Conservation (phyloP, 2,329 filamentous ascomycete genomes). For the Dothidotthia symphoricarpi region DNA sequence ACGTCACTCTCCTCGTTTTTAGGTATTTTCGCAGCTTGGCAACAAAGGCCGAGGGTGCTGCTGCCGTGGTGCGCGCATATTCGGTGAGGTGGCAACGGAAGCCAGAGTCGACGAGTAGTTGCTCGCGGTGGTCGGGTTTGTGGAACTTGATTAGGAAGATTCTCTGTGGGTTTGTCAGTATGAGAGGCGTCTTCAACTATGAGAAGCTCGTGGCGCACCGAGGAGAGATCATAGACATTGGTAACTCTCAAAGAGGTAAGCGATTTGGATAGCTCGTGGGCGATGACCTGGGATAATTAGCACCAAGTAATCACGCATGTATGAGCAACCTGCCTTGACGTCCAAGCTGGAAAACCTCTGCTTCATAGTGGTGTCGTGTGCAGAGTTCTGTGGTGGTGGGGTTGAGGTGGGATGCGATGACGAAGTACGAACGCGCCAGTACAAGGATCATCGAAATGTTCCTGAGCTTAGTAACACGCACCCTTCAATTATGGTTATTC, state of each 20-base stretch:
- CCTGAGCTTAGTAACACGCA: constrained; percentile 15
- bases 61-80: constrained; percentile 82
- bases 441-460: constrained; percentile 25
- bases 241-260: constrained; percentile 78
- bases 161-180: constrained; percentile 51
- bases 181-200: background rate
- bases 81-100: constrained; percentile 94
- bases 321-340: constrained; percentile 57
- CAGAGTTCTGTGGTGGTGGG: constrained; percentile 27
- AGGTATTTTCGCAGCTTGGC: constrained; percentile 80
- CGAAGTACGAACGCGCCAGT: constrained; percentile 19
- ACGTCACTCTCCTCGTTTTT: constrained; percentile 80
- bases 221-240: constrained; percentile 95
- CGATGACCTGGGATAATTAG: constrained; percentile 67
- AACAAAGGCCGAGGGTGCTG: constrained; percentile 82
- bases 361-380: constrained; percentile 60
- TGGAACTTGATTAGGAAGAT: constrained; percentile 95
- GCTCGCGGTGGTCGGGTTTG: constrained; percentile 83
- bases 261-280: constrained; percentile 79
- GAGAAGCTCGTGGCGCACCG: constrained; percentile 46
- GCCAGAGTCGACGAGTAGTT: constrained; percentile 88
- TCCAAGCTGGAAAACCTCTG: constrained; percentile 77
- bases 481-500: background rate
- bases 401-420: constrained; percentile 31
- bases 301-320: background rate